A percentile compares a stretch with the other conserved stretches of the same genome.
Conservation (phyloP, 768 basidiomycete genomes). For the Phlebiopsis flavidoalba region DNA sequence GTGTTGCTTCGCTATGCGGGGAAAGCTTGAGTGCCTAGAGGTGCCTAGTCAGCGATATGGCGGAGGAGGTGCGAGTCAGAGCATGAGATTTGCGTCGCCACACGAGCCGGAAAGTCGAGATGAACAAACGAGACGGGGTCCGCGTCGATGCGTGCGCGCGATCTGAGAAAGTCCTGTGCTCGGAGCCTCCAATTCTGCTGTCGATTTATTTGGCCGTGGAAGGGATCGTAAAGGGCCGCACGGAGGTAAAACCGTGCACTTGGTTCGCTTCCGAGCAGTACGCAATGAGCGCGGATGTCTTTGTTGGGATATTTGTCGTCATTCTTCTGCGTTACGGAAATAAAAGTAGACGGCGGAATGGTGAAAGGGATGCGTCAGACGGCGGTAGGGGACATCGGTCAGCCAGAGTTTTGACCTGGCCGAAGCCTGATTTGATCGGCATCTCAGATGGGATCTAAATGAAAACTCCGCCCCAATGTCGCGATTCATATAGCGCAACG, state of each 20-base stretch:
- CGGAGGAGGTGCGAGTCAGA: not conserved
- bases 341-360: not conserved
- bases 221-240: not conserved
- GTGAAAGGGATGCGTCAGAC: not conserved
- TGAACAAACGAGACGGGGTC: not conserved
- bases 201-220: not conserved
- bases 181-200: not conserved
- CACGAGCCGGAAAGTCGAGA: not conserved
- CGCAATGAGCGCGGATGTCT: not conserved
- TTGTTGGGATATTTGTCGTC: not conserved
- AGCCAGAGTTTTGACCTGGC: not conserved
- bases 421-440: not conserved
- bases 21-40: not conserved
- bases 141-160: not conserved
- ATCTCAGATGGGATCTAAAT: conserved; percentile 4
- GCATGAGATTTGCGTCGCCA: not conserved
- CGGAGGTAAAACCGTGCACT: not conserved
- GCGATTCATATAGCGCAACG: conserved; percentile 5
- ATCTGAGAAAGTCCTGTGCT: not conserved
- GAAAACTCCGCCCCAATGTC: conserved; percentile 3
- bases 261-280: not conserved
- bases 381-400: not conserved
- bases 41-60: not conserved
- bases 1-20: conserved; percentile 3
- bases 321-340: not conserved